These are phyloP conservation scores for Binderoboletus segoi DNA, from an alignment of 1,284 basidiomycete species.

Conservation along the genomic window DNA sequence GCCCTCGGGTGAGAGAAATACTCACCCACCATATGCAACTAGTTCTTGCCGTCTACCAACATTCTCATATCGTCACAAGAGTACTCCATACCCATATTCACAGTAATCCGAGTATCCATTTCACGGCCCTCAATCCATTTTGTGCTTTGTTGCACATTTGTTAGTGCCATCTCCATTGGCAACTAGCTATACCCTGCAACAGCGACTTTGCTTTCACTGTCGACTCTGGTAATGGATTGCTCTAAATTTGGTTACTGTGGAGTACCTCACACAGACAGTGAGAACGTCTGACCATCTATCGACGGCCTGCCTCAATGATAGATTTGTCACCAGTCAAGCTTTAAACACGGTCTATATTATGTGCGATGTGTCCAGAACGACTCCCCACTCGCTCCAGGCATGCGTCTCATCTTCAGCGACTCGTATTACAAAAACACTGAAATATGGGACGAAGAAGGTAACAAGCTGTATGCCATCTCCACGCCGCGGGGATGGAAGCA, in stretches of 20 bases:
- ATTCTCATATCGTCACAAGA: not conserved
- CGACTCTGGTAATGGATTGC: not conserved
- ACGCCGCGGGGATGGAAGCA: conserved; percentile 21
- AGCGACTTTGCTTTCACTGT: not conserved
- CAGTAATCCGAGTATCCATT: too few species aligned
- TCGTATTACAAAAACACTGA: conserved; percentile 22
- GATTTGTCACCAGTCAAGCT: too few species aligned
- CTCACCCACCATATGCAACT: not conserved
- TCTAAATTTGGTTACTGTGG: conserved; percentile 13
- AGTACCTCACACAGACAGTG: not conserved
- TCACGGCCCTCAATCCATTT: too few species aligned
- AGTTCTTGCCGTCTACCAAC: not conserved
- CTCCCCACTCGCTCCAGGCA: not conserved
- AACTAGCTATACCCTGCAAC: too few species aligned
- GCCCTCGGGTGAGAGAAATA: not conserved
- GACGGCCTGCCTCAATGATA: not conserved
- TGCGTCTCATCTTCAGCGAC: conserved; percentile 21
- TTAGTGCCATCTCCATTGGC: not conserved
- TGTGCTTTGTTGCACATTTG: not conserved
- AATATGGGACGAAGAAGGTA: conserved; percentile 14
- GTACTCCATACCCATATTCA: not conserved
- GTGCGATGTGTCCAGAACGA: not conserved
- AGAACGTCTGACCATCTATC: not conserved
- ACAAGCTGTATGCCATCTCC: conserved; percentile 20
- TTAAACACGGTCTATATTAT: too few species aligned